Conservation (phyloP, 2,329 filamentous ascomycete species). For the Xylariaceae sp. region DNA sequence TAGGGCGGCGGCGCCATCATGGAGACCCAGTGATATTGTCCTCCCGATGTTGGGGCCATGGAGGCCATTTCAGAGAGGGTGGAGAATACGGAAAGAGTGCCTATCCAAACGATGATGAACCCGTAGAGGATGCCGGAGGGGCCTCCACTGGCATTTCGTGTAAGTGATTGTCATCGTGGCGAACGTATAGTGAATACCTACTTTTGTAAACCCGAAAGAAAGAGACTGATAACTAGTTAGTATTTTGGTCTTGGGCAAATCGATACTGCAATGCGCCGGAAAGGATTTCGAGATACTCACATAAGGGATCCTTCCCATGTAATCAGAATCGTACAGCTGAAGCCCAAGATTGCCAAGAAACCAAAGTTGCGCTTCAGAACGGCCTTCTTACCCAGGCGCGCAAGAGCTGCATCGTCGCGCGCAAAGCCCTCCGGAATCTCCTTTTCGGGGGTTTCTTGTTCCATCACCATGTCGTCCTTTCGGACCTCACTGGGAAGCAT, state of each 20-base stretch:
- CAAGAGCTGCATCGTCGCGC: constrained; percentile 15
- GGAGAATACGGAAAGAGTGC: constrained; percentile 42
- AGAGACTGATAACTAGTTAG: constrained; percentile 11
- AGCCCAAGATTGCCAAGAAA: constrained; percentile 25
- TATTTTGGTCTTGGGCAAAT: too few relatives aligned
- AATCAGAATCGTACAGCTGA: constrained; percentile 25
- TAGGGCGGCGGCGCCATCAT: constrained; percentile 23
- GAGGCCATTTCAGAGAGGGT: constrained; percentile 43
- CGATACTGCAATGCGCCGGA: background rate
- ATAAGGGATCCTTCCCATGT: constrained; percentile 25
- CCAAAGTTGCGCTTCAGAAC: constrained; percentile 24
- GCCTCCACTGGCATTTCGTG: constrained; percentile 19
- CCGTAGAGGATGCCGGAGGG: constrained; percentile 46
- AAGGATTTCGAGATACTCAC: constrained; percentile 8
- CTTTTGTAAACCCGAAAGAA: constrained; percentile 21
- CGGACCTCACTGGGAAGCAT: background rate
- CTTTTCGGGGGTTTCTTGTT: background rate
- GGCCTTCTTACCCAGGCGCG: constrained; percentile 22
- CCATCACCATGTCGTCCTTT: constrained; percentile 18
- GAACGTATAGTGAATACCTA: constrained; percentile 3
- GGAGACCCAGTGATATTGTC: constrained; percentile 27
- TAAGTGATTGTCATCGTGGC: background rate
- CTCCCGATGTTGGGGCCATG: constrained; percentile 32
- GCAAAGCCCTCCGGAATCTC: background rate
- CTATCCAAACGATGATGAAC: constrained; percentile 48